Evolutionary conservation across 2,329 filamentous ascomycete species (phyloP), one percentile per base, ranked within the genome.

Genomic region (Blastomyces parvus): DNA sequence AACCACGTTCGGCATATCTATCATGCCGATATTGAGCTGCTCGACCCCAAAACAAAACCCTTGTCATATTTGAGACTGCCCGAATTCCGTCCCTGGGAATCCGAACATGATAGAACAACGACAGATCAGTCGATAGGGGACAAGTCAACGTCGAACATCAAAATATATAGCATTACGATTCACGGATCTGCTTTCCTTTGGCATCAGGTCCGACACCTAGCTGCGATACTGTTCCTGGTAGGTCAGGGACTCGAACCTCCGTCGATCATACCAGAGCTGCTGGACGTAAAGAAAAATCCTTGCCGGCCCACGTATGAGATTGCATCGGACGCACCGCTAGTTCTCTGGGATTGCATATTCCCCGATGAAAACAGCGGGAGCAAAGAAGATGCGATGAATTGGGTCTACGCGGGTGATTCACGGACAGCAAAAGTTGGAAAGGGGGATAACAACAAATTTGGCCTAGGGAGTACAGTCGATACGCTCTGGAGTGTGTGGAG

Each of bases 131-230:
- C 14, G n/a, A 19, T 53, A 56, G 46, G 53, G 38, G 52, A 64
- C 55, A 60, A 86, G 7, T 65, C 62, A 13, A 72, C 86, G 7
- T 65, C 66, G 6, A 71, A 70, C 6, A 77, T 80, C 3, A 89
- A 90, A 71, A 83, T 97, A 17, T 97, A 95, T 78, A 87, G 88
- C 66, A 95, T 99, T 76, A 87, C 88, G 64, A 86, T 99, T 50
- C 86, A 92, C 68, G 94, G 94, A 25, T 91, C 89, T 8, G 94
- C 92, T 1, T 99, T 99, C 76, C 79, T 99, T 57, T 99, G 94
- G 94, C 94, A 99, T 77, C 94, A 99, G 78, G 95, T 99, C 68
- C 87, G 94, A 30, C 90, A 93, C 78, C 92, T 99, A 85, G 87
- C 95, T n/a, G 85, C 88, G 19, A 81, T 97, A 7, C 80, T 99